These are phyloP conservation scores for Kazachstania sp. DNA, from an alignment of 1,139 yeast genomes.

Conservation along the genomic window DNA sequence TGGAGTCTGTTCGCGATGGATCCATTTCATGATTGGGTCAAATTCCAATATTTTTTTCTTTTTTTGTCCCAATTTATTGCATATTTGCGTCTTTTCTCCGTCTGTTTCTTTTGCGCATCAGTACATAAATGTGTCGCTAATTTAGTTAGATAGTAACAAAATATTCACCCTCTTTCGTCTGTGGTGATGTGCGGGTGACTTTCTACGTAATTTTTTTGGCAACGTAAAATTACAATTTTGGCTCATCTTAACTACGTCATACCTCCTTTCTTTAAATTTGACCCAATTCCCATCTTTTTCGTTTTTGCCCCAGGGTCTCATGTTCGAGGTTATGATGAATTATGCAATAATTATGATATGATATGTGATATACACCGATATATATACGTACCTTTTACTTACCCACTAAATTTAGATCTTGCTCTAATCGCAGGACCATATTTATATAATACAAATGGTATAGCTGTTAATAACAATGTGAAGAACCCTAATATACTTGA, in stretches of 20 bases:
- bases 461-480: conserved; percentile 5
- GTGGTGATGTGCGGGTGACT: background rate
- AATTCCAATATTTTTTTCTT: background rate
- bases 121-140: background rate
- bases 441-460: conserved; percentile 7
- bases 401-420: conserved; percentile 5
- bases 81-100: background rate
- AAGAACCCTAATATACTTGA: conserved; percentile 7
- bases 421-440: conserved; percentile 6
- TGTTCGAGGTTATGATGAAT: background rate
- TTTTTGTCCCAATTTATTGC: background rate
- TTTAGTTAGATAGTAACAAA: background rate
- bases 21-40: too few relatives aligned
- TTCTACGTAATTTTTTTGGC: background rate
- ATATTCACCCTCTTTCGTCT: background rate
- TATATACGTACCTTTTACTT: background rate
- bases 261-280: too few relatives aligned
- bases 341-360: background rate
- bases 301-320: too few relatives aligned
- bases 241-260: background rate
- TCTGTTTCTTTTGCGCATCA: background rate
- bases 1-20: too few relatives aligned
- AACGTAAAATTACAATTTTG: background rate
- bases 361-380: too few relatives aligned
- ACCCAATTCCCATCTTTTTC: too few relatives aligned